Percentiles rank a stretch among this genome's conserved stretches.
These are phyloP conservation scores for Neocallimastix lanati DNA, from an alignment of 192 early-diverging fungal genomes.

Conservation along the genomic window DNA sequence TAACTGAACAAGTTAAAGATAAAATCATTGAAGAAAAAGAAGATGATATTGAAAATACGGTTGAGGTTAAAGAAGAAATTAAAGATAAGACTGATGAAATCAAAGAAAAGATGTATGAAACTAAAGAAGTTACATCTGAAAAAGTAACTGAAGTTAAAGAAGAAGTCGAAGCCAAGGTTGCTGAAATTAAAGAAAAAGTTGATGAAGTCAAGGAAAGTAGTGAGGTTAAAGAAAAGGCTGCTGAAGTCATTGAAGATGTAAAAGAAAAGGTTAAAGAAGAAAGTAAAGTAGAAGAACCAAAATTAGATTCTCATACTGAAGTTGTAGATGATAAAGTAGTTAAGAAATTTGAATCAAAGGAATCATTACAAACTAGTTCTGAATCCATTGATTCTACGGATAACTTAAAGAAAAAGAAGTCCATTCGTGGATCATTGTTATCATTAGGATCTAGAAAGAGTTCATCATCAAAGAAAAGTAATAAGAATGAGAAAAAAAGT, in stretches of 20 bases:
- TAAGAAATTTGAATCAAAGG: not conserved
- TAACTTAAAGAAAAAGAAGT: not conserved
- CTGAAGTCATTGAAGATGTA: not conserved
- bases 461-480: not conserved
- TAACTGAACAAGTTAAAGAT: not conserved
- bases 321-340: not conserved
- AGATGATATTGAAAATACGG: not conserved
- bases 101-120: not conserved
- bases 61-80: not conserved
- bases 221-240: not conserved
- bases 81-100: not conserved
- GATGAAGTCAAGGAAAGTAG: not conserved
- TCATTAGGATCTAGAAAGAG: not conserved
- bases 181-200: not conserved
- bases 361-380: not conserved
- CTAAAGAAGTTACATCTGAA: not conserved
- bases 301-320: not conserved
- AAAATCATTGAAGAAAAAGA: too few relatives aligned
- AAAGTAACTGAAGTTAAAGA: not conserved
- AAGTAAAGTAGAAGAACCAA: not conserved
- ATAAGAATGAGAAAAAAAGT: not conserved
- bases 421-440: not conserved
- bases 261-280: not conserved
- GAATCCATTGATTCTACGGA: not conserved
- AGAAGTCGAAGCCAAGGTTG: not conserved